Base-by-base conservation (phyloP, 805 yeast genomes). In the Spathaspora gorwiae region DNA sequence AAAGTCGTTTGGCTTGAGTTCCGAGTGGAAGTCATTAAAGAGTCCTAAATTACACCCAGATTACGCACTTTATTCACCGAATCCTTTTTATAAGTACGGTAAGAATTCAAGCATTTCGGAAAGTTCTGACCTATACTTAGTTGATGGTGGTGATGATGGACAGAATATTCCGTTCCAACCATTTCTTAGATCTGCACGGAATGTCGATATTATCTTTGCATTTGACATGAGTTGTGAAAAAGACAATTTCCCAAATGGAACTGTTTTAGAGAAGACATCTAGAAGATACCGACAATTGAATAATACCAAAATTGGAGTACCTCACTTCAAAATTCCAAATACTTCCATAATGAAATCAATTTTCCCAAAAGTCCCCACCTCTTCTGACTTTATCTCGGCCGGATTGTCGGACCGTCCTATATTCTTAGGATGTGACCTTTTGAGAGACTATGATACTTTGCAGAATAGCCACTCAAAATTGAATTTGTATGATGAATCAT, bases 61-160 rank as follows among this genome's bases (percentile, higher is more conserved):
- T 53, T 80, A 76, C 59, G 87, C 87, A 0, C 54, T 80, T 2
- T 73, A 68, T 47, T 72, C 81, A 1, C 87, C 87, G 1, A 83
- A 81, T 47, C 87, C 89, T 2, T 83, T 83, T 54, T 73, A 65
- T 48, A 39, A 37, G 12, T 30, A 31, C 13, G 13, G 37, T 12
- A 35, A 43, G 29, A 51, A 40, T n/a, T 35, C 43, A 2, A 38
- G 36, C 10, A 45, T 53, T n/a, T 45, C 58, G 5, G 37, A 51
- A 7, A 52, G 46, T 35, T 35, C 48, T 7, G 59, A 60, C 43
- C 46, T 70, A 29, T 66, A 62, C 43, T 48, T 70, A 15, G 72
- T 61, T 1, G 80, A 75, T 54, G 80, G 80, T 1, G 80, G 80
- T 3, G 76, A 72, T 42, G 76, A 72, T 50, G 75, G 76, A 2